Percentiles rank a stretch among this genome's conserved stretches.
phyloP scores from a whole-genome alignment of 169 alveolate species.

The Babesia bigemina region DNA sequence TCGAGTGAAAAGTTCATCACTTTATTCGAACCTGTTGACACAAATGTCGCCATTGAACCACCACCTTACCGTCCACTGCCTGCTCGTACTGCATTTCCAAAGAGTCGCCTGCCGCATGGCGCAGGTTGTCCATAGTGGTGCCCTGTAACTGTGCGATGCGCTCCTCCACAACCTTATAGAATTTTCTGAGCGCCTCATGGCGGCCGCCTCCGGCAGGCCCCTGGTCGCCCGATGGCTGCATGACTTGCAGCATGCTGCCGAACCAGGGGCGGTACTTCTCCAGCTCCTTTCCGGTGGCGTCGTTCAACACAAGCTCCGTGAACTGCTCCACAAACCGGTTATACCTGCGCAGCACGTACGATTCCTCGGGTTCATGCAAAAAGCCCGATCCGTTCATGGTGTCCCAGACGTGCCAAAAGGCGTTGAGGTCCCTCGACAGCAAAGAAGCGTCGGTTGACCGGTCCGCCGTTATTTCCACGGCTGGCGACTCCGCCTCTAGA shows the following conservation, averaged over 20 bases:
- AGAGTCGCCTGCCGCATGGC: conserved; percentile 12
- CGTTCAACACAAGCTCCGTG: conserved; percentile 34
- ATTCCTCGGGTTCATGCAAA: conserved; percentile 15
- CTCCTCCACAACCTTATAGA: conserved; percentile 22
- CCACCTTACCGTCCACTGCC: conserved; percentile 7
- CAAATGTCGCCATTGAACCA: background rate
- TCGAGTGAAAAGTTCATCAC: conserved; percentile 31
- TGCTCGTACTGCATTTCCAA: conserved; percentile 9
- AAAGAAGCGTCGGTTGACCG: background rate
- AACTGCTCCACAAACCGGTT: conserved; percentile 22
- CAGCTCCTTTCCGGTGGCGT: conserved; percentile 17
- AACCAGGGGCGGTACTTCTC: conserved; percentile 49
- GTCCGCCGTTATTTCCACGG: background rate
- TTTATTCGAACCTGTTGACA: conserved; percentile 5
- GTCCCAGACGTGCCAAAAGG: conserved; percentile 59
- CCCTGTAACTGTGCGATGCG: background rate
- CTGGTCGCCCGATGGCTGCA: background rate
- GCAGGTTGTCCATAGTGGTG: conserved; percentile 7
- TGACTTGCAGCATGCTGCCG: conserved; percentile 11
- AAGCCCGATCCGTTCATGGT: conserved; percentile 28
- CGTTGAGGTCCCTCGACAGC: conserved; percentile 52
- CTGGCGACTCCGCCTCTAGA: conserved; percentile 6
- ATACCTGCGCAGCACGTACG: conserved; percentile 18
- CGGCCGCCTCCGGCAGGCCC: background rate
- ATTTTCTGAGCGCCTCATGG: background rate